Evolutionary conservation across 495 filamentous ascomycete genomes (phyloP), one percentile per base, ranked within the genome.

Genomic region (Lindgomyces ingoldianus): DNA sequence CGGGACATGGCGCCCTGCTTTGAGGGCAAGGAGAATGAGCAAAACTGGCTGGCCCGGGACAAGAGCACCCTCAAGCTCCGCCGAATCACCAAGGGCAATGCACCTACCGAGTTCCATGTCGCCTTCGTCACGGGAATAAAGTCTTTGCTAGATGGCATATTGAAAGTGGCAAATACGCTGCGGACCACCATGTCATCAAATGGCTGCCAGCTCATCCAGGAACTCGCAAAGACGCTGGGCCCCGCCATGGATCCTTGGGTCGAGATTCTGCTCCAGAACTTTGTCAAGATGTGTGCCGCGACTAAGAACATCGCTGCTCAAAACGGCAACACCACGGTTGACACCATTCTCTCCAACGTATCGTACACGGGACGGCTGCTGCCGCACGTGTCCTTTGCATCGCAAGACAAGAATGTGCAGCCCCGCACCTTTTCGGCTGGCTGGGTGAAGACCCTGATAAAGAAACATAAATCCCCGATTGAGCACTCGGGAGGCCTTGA

Each of bases 221-320:
- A 98, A 44, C 75, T 97, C 22, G 93, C 91, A 11, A 85, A 80
- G 60, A 84, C 81, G 18, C 86, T 87, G 45, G 91, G 91, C 1
- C 81, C 91, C 0, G 88, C 81, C 59, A 83, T 98, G 46, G 94
- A 98, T 69, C 80, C 88, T 1, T 91, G 95, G 86, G 87, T 94
- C 21, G 94, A 98, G 70, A 83, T 96, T 16, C 80, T 97, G 8
- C 84, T 98, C 75, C 91, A 94, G 60, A 91, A 87, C 60, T 81
- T 96, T 63, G 85, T 96, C 76, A 96, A 96, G 72, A 83, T 96
- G 53, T 93, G 87, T 65, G 89, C 85, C 1, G 84, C 84, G 8
- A 91, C 91, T 14, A 98, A 98, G 76, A 96, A 96, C 74, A 94
- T 98, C 59, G 85, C 81, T 16, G 89, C 91, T 0, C 83, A 92